Base-by-base conservation (phyloP, 2,329 filamentous ascomycete genomes). In the Alternaria consortialis region DNA sequence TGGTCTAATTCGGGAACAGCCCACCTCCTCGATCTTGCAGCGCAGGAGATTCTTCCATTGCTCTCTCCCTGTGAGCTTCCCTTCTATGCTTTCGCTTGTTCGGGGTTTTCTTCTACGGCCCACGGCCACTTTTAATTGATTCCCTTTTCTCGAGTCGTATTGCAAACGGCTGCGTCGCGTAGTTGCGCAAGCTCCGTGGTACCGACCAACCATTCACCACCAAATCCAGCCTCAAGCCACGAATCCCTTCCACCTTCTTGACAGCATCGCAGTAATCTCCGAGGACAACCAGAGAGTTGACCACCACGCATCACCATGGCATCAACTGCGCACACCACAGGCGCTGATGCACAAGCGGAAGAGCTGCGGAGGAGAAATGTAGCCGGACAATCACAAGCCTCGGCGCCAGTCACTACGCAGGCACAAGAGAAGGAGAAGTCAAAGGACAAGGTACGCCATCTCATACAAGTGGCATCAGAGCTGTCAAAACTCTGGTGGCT, bases 321-420 rank as follows among this genome's bases (percentile, higher is more conserved):
- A 48, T 60, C 71, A 50, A 55, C 67, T n/a, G 73, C 71, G 59
- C 72, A 63, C 55, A 66, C 76, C 56, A 81, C 80, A 5, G 82
- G 81, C 64, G 73, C 76, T 5, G 79, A 83, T 60, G 69, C 71
- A 46, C 79, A 80, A 59, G 67, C 76, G 51, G 81, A 82, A 43
- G 81, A 81, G 67, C 71, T 83, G 69, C 76, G 81, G 72, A 81
- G 79, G 68, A 81, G 82, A 73, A 82, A 81, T 73, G 78, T 81
- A 20, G 69, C 76, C 56, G 65, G 67, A 52, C 71, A 74, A 63
- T 56, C 66, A 58, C 50, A 58, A 34, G 44, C 57, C 43, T 58
- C 73, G 54, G 53, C 71, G 44, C 68, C 74, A 17, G 74, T 77
- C 48, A 75, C 72, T 47, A 66, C 67, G 62, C 64, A 65, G 52